Percentiles rank a stretch among this genome's conserved stretches.
These are phyloP conservation scores for Phytopythium oedochilum DNA, from an alignment of 352 stramenopile species.

Conservation along the genomic window DNA sequence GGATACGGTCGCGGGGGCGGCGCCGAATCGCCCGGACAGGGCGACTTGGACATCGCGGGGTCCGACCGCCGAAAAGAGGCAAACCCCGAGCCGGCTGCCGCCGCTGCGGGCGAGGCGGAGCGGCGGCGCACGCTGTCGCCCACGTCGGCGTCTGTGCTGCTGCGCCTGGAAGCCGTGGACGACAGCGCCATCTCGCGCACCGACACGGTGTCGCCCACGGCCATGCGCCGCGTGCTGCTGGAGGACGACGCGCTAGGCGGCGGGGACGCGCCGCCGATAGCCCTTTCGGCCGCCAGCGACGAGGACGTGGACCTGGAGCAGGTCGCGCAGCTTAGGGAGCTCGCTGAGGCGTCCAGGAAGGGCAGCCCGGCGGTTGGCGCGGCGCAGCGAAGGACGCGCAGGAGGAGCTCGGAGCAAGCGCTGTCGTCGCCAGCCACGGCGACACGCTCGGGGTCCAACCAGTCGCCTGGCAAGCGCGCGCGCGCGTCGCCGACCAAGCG, in stretches of 20 bases:
- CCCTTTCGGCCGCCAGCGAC: not conserved
- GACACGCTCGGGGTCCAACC: not conserved
- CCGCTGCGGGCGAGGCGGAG: not conserved
- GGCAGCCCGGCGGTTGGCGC: slow-evolving; percentile 5
- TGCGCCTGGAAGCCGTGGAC: slow-evolving; percentile 9
- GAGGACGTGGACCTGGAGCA: slow-evolving; percentile 1
- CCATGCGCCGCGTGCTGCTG: slow-evolving; percentile 19
- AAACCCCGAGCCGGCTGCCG: not conserved
- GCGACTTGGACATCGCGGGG: not conserved
- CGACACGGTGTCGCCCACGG: slow-evolving; percentile 26
- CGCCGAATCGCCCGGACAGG: not conserved
- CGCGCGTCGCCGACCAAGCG: slow-evolving; percentile 10
- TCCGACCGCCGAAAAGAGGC: slow-evolving; percentile 1
- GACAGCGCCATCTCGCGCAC: slow-evolving; percentile 11
- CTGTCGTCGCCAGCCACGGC: not conserved
- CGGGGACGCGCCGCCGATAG: not conserved
- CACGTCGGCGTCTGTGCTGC: slow-evolving; percentile 27
- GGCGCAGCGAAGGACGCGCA: slow-evolving; percentile 7
- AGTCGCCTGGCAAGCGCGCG: slow-evolving; percentile 9
- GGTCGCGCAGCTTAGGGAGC: slow-evolving; percentile 2
- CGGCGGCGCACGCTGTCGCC: slow-evolving; percentile 40
- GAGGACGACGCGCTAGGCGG: not conserved
- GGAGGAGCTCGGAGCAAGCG: slow-evolving; percentile 6
- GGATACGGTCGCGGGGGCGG: not conserved
- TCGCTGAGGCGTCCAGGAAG: not conserved